phyloP scores from a whole-genome alignment of 352 stramenopile species.

The Plasmopara muralis region DNA sequence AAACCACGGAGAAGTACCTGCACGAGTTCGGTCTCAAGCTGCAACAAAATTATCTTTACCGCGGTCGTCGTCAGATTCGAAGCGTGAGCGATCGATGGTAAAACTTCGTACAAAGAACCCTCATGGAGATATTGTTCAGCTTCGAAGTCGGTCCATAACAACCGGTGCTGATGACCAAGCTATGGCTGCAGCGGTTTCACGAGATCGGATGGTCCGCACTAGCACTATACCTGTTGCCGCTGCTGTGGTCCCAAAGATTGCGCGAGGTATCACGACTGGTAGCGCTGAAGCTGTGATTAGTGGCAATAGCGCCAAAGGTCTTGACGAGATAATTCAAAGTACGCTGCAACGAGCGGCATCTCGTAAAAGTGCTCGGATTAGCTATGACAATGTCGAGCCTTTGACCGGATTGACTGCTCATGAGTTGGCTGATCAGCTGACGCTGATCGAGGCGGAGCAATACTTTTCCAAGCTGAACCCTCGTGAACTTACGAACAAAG shows the following conservation, averaged over 20 bases:
- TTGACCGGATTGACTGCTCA: constrained; percentile 53
- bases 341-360: constrained; percentile 57
- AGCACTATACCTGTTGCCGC: constrained; percentile 11
- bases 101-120: constrained; percentile 55
- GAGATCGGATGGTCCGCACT: constrained; percentile 16
- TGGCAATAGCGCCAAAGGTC: constrained; percentile 9
- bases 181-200: constrained; percentile 16
- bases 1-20: constrained; percentile 25
- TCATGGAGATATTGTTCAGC: constrained; percentile 48
- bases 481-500: constrained; percentile 82
- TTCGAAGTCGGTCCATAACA: constrained; percentile 31
- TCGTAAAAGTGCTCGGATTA: constrained; percentile 57
- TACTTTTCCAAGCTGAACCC: constrained; percentile 64
- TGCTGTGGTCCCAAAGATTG: constrained; percentile 49
- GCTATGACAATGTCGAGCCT: constrained; percentile 75
- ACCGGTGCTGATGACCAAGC: constrained; percentile 18
- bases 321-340: constrained; percentile 64
- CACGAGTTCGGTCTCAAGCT: constrained; percentile 38
- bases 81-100: constrained; percentile 56
- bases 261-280: constrained; percentile 57
- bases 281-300: constrained; percentile 31
- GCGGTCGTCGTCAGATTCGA: constrained; percentile 70
- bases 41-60: constrained; percentile 60
- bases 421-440: constrained; percentile 74
- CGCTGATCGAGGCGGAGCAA: constrained; percentile 71